Base-by-base conservation (phyloP, 345 rosid genomes). In the Eucalyptus paniculata region DNA sequence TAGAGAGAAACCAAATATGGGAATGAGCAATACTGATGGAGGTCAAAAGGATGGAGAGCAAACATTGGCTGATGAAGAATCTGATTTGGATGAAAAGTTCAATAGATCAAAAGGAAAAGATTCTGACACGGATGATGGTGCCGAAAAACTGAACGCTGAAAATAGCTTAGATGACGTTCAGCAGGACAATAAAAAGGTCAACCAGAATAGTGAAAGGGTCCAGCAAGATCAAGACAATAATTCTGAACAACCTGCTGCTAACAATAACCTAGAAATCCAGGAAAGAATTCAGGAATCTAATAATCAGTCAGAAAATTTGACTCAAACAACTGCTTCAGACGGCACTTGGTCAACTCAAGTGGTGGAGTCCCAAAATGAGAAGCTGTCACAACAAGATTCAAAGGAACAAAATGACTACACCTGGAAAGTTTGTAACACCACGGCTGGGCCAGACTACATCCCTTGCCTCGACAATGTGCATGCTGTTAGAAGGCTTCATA, bases 401-500 rank as follows among this genome's bases (percentile, higher is more conserved):
- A 92, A 90, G 83, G 91, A 94, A 50, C 91, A 92, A 86, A 88
- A 16, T 86, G 89, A 72, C 53, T 92, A 94, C 85, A 80, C 87
- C 72, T 97, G 99, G 99, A 98, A 95, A 90, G 88, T 94, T 4
- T 98, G 99, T 93, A 98, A 98, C 90, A 92, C 94, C 85, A 96
- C 97, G 87, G 96, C 97, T 86, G 99, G 98, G 50, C 94, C 98
- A 69, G 99, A 98, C 90, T 97, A 94, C 95, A 96, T 98, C 90
- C 99, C 99, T 90, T 98, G 99, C 92, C 98, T 98, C 86, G 99
- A 98, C 92, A 97, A 97, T 89, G 94, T 89, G 95, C 92, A 94
- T 91, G 94, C 92, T 89, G 94, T 98, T 90, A 95, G 90, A 93
- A 97, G 90, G 92, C 99, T 98, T 94, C 91, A 86, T 12, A 90